Conservation (phyloP, 176 grass and related monocot genomes). For the Paspalum vaginatum region DNA sequence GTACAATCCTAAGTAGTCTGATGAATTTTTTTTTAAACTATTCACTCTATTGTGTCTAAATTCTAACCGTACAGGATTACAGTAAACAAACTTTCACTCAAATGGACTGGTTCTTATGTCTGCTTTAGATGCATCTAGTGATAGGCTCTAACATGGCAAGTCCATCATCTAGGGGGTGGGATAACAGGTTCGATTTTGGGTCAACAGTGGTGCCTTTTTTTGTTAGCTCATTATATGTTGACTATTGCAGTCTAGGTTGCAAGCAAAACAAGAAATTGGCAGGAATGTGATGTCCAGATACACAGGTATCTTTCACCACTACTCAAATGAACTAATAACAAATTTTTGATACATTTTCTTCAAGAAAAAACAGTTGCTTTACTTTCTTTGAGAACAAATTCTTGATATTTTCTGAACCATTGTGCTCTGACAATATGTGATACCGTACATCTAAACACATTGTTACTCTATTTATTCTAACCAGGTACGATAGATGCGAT, state of each 20-base stretch:
- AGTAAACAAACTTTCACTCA: constrained; percentile 7
- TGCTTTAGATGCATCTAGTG: constrained; percentile 6
- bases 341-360: not conserved
- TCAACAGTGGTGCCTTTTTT: not conserved
- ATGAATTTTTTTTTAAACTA: not conserved
- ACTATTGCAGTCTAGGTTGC: constrained; percentile 90
- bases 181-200: not conserved
- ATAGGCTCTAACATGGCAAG: not conserved
- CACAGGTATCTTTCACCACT: constrained; percentile 60
- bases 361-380: not conserved
- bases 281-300: constrained; percentile 84
- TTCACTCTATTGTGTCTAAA: not conserved
- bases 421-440: not conserved
- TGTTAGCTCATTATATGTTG: constrained; percentile 41
- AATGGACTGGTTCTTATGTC: not conserved
- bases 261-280: constrained; percentile 99
- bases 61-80: not conserved
- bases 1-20: not conserved
- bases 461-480: not conserved
- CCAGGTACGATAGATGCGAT: constrained; percentile 95
- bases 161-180: not conserved
- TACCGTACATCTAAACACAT: not conserved
- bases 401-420: not conserved
- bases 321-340: constrained; percentile 27
- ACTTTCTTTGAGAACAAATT: not conserved